Percentiles rank a stretch among this genome's conserved stretches.
phyloP scores from a whole-genome alignment of 306 rosid genomes.

The Citrullus amarus region DNA sequence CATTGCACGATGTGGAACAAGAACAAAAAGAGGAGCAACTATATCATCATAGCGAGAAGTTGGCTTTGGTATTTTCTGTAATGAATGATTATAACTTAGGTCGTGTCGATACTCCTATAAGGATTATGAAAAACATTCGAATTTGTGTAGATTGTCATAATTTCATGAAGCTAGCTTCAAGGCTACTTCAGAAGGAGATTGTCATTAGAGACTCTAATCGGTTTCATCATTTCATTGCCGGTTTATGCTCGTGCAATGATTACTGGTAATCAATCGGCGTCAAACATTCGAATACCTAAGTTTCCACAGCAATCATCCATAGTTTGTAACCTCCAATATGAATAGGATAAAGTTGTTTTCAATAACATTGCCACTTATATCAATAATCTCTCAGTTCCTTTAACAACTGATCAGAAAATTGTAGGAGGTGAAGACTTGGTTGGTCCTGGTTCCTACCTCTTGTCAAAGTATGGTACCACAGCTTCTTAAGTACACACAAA shows the following conservation, averaged over 20 bases:
- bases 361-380: not conserved
- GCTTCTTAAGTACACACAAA: not conserved
- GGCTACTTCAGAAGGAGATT: conserved; percentile 47
- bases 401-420: not conserved
- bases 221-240: conserved; percentile 62
- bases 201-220: conserved; percentile 84
- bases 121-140: conserved; percentile 81
- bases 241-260: conserved; percentile 68
- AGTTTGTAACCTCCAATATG: not conserved
- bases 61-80: conserved; percentile 63
- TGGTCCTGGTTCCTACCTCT: not conserved
- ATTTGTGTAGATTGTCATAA: conserved; percentile 87
- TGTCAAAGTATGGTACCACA: not conserved
- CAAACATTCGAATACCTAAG: not conserved
- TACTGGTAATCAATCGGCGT: conserved; percentile 43
- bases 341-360: not conserved
- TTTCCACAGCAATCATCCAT: not conserved
- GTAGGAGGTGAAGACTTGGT: not conserved
- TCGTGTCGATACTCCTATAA: conserved; percentile 24
- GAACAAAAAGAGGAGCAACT: conserved; percentile 81
- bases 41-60: conserved; percentile 74
- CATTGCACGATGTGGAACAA: conserved; percentile 53
- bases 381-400: not conserved
- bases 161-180: conserved; percentile 76
- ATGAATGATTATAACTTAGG: conserved; percentile 40